These are phyloP conservation scores for Trichophyton rubrum DNA, from an alignment of 2,329 filamentous ascomycete genomes.

Conservation along the genomic window DNA sequence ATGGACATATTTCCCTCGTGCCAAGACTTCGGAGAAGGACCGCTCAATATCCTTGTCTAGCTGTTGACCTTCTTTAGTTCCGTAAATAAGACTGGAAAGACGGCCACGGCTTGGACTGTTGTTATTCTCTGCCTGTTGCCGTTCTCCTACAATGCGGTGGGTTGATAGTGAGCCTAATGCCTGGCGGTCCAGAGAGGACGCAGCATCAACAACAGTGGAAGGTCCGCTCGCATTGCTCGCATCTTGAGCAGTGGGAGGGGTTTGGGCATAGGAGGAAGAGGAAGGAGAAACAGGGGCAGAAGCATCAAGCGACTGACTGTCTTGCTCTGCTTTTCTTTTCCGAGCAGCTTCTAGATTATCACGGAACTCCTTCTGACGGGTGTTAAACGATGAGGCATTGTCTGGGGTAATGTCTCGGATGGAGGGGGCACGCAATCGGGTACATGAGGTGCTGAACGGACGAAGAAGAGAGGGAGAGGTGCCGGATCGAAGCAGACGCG, in stretches of 20 bases:
- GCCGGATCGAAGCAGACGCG: slow-evolving; percentile 40
- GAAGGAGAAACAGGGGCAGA: slow-evolving; percentile 34
- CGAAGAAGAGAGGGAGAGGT: slow-evolving; percentile 39
- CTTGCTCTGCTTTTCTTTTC: slow-evolving; percentile 65
- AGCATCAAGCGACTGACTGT: slow-evolving; percentile 57
- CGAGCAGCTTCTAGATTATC: slow-evolving; percentile 64
- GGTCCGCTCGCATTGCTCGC: slow-evolving; percentile 35
- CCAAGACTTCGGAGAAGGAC: slow-evolving; percentile 88
- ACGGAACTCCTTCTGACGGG: slow-evolving; percentile 76
- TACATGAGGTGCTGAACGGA: slow-evolving; percentile 46
- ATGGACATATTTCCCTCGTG: slow-evolving; percentile 94
- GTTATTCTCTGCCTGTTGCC: slow-evolving; percentile 32
- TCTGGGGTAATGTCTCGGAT: slow-evolving; percentile 72
- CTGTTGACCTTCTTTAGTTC: slow-evolving; percentile 87
- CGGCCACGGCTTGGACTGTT: slow-evolving; percentile 54
- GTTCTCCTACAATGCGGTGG: slow-evolving; percentile 41
- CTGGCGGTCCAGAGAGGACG: slow-evolving; percentile 29
- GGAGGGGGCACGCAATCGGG: slow-evolving; percentile 50
- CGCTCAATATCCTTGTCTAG: slow-evolving; percentile 92
- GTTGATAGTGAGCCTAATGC: slow-evolving; percentile 50
- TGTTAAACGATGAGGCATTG: slow-evolving; percentile 62
- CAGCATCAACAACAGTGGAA: slow-evolving; percentile 28
- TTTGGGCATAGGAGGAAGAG: slow-evolving; percentile 23
- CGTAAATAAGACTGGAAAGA: slow-evolving; percentile 83
- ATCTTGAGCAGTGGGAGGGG: slow-evolving; percentile 33